Evolutionary conservation across 805 yeast genomes (phyloP), one percentile per base, ranked within the genome.

Genomic region (Blastobotrys parvus): DNA sequence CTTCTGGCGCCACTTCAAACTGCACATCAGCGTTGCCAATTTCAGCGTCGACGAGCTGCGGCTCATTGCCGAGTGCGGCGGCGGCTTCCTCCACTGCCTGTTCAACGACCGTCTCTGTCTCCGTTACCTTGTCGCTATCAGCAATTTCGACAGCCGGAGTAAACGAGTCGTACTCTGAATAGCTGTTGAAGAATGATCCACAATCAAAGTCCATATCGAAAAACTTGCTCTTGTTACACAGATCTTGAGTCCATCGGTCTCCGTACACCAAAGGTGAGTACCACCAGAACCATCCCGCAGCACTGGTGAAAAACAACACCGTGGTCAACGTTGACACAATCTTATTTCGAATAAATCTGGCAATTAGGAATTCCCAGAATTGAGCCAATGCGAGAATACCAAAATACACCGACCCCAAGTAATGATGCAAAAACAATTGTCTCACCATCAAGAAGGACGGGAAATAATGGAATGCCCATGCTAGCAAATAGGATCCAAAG

Each of bases 401-500:
- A 64, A 92, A 92, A 67, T 87, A 92, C 42, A 86, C 74, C 1
- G 97, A 86, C 44, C 96, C 97, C 52, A 92, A 67, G 63, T 90
- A 90, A 64, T 89, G 97, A 63, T 89, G 97, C 60, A 89, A 69
- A 69, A 90, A 89, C 64, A 89, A 65, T 67, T 89, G 97, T 67
- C 97, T 79, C 19, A 80, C 88, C 97, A 89, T 89, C 45, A 89
- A 67, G 55, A 72, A 66, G 47, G 73, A 78, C 16, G 92, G 90
- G 34, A 71, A 49, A 48, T 68, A 74, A 52, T 80, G 80, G 18
- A 78, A 23, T 1, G 68, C 46, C 74, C 78, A 84, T 1, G 86
- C 92, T 2, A 74, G 45, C 15, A 72, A 50, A 44, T 61, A 72
- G 46, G 70, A 72, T 11, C 68, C 70, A 40, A 65, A 61, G 40